Evolutionary conservation across 2,329 filamentous ascomycete species (phyloP).

Genomic region (Furcasterigmium furcatum): DNA sequence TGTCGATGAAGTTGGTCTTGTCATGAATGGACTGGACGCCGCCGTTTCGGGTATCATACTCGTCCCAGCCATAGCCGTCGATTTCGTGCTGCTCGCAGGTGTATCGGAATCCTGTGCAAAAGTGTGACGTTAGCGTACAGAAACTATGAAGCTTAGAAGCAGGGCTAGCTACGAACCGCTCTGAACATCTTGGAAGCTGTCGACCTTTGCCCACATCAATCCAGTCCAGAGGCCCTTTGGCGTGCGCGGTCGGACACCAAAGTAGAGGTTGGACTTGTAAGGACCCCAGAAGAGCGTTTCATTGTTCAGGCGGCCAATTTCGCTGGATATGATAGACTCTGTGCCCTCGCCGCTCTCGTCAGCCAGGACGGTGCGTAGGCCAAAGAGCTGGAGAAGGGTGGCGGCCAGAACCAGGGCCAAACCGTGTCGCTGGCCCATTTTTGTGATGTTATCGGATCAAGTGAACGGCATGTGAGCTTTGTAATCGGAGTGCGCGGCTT

Average conservation of each 20-base stretch:
- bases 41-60: slow-evolving; percentile 86
- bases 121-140: not conserved
- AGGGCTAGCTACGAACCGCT: slow-evolving; percentile 58
- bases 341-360: slow-evolving; percentile 16
- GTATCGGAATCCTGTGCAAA: slow-evolving; percentile 76
- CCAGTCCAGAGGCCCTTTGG: slow-evolving; percentile 79
- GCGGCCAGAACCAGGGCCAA: slow-evolving; percentile 21
- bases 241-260: slow-evolving; percentile 79
- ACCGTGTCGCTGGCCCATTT: slow-evolving; percentile 19
- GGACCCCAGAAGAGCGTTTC: slow-evolving; percentile 93
- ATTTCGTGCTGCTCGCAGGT: slow-evolving; percentile 97
- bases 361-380: slow-evolving; percentile 12
- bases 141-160: not conserved
- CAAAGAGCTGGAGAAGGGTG: slow-evolving; percentile 14
- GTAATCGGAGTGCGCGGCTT: not conserved
- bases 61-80: slow-evolving; percentile 95
- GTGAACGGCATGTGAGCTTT: slow-evolving; percentile 8
- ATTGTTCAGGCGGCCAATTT: slow-evolving; percentile 61
- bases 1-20: slow-evolving; percentile 79
- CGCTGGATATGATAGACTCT: slow-evolving; percentile 38
- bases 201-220: slow-evolving; percentile 84
- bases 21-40: slow-evolving; percentile 91
- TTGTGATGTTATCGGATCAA: slow-evolving; percentile 7
- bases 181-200: slow-evolving; percentile 73
- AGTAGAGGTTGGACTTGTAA: slow-evolving; percentile 91